Conservation (phyloP, 768 basidiomycete species). For the Psilocybe tampanensis region DNA sequence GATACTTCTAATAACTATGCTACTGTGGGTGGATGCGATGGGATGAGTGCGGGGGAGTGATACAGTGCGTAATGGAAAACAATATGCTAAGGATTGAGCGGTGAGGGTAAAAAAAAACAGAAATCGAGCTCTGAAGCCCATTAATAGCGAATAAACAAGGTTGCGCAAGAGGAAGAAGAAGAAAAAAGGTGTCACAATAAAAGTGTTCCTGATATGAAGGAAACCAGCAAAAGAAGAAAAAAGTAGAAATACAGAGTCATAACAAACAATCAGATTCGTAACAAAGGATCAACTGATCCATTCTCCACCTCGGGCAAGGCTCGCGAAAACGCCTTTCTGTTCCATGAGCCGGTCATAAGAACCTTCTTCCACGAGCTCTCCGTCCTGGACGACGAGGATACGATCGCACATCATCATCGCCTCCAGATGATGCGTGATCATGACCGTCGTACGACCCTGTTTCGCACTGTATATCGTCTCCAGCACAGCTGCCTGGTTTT, state of each 20-base stretch:
- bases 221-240: neutral
- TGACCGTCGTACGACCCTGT: slow-evolving; percentile 78
- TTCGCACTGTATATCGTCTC: slow-evolving; percentile 69
- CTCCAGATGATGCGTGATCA: slow-evolving; percentile 91
- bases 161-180: too few species aligned
- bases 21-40: neutral
- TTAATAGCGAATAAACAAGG: neutral
- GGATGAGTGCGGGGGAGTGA: neutral
- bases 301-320: slow-evolving; percentile 79
- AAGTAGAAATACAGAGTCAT: neutral
- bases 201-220: neutral
- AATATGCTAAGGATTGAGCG: neutral
- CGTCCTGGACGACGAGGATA: slow-evolving; percentile 80
- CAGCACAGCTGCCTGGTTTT: slow-evolving; percentile 82
- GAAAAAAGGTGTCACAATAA: neutral
- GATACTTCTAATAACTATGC: neutral
- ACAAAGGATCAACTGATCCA: slow-evolving; percentile 27
- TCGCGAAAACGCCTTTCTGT: slow-evolving; percentile 56
- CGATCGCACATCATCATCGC: slow-evolving; percentile 94
- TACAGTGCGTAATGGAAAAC: neutral
- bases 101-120: neutral
- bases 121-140: neutral
- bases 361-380: slow-evolving; percentile 78
- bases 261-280: neutral
- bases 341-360: slow-evolving; percentile 71